A percentile compares a stretch with the other conserved stretches of the same genome.
Conservation (phyloP, 768 basidiomycete species). For the Suillus placidus region DNA sequence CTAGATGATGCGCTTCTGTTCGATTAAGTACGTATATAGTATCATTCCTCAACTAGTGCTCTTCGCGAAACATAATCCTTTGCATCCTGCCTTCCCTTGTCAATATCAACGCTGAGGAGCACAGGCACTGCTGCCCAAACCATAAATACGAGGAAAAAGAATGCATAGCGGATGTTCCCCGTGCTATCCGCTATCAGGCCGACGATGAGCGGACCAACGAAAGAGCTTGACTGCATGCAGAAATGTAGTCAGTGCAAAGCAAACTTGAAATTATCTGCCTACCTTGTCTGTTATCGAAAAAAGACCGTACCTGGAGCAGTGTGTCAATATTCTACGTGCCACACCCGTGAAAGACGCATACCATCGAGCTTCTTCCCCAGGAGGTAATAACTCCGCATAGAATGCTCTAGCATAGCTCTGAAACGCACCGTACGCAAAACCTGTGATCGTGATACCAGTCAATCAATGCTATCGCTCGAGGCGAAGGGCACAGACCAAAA, state of each 20-base stretch:
- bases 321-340: background rate
- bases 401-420: slow-evolving; percentile 87
- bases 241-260: slow-evolving; percentile 5
- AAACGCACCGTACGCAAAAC: slow-evolving; percentile 84
- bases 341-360: slow-evolving; percentile 34
- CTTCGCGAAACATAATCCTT: slow-evolving; percentile 28
- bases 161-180: slow-evolving; percentile 89
- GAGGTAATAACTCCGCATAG: slow-evolving; percentile 85
- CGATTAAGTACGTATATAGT: background rate
- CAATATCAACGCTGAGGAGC: slow-evolving; percentile 69
- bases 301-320: slow-evolving; percentile 56
- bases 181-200: slow-evolving; percentile 87
- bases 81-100: slow-evolving; percentile 61
- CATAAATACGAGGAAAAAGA: slow-evolving; percentile 86
- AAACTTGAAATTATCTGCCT: slow-evolving; percentile 15
- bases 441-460: slow-evolving; percentile 35
- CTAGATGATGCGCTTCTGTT: slow-evolving; percentile 12
- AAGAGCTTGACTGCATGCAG: slow-evolving; percentile 74
- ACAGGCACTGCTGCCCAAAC: slow-evolving; percentile 81
- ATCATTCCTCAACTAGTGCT: slow-evolving; percentile 1
- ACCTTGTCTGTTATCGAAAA: slow-evolving; percentile 93
- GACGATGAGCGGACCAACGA: slow-evolving; percentile 88
- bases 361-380: slow-evolving; percentile 89
- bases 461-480: background rate
- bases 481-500: slow-evolving; percentile 59